Conservation (phyloP, 192 early-diverging fungal genomes). For the Geranomyces michiganensis region DNA sequence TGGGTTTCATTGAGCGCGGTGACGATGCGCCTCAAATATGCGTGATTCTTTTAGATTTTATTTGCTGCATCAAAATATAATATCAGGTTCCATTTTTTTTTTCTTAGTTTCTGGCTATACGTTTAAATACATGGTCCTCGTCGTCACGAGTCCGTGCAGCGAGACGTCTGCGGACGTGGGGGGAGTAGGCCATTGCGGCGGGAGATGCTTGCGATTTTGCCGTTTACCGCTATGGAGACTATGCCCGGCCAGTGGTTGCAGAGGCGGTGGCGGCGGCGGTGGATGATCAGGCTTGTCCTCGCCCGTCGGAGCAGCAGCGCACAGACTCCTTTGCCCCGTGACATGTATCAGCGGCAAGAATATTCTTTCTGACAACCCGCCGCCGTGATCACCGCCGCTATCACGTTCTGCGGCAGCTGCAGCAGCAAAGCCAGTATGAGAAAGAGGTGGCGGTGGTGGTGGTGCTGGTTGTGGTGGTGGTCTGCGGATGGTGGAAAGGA, state of each 20-base stretch:
- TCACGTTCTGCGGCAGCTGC: neutral
- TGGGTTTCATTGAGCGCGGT: no score
- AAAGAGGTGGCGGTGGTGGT: neutral
- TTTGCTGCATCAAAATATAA: neutral
- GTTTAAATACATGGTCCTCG: neutral
- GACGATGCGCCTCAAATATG: no score
- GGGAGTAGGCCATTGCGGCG: neutral
- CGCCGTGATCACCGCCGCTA: neutral
- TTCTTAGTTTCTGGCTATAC: neutral
- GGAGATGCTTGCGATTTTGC: neutral
- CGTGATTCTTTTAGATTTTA: no score
- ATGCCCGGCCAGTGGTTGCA: neutral
- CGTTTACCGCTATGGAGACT: neutral
- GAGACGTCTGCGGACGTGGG: neutral
- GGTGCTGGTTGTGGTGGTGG: neutral
- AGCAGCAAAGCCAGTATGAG: neutral
- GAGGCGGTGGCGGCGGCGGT: neutral
- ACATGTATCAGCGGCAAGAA: constrained; percentile 6
- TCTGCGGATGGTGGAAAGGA: neutral
- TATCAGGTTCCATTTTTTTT: neutral
- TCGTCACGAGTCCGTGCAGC: neutral
- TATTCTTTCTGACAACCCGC: neutral
- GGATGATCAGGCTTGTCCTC: no score
- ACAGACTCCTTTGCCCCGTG: neutral
- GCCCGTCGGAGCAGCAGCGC: neutral